Evolutionary conservation across 2,329 filamentous ascomycete species (phyloP).

Genomic region (Scleromitrula shiraiana): DNA sequence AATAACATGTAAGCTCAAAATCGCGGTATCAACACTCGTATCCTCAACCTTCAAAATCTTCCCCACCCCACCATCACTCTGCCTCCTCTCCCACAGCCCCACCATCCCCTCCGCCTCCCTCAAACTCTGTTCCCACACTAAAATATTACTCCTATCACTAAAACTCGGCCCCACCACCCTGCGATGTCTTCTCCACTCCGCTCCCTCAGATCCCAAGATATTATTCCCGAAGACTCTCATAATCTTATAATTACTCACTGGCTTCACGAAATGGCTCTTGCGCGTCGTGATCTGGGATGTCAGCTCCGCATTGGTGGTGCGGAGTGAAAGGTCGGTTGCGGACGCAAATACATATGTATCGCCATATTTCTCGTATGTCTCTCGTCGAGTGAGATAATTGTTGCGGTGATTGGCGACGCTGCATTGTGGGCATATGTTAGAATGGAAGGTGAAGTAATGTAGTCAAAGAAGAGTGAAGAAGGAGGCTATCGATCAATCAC

Average conservation of each 20-base stretch:
- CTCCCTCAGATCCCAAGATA: conserved; percentile 27
- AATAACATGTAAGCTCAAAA: conserved; percentile 45
- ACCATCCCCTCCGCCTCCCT: conserved; percentile 39
- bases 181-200: conserved; percentile 28
- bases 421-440: background rate
- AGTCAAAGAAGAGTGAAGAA: too few species aligned
- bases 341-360: conserved; percentile 26
- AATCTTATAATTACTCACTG: conserved; percentile 24
- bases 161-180: conserved; percentile 29
- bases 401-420: conserved; percentile 16
- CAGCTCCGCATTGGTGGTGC: conserved; percentile 24
- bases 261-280: conserved; percentile 27
- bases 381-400: conserved; percentile 12
- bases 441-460: background rate
- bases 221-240: conserved; percentile 28
- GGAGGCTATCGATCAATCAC: too few species aligned
- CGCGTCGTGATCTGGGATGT: conserved; percentile 22
- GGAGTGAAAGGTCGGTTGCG: conserved; percentile 17
- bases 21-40: conserved; percentile 39
- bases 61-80: conserved; percentile 3
- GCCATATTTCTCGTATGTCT: conserved; percentile 13
- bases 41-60: conserved; percentile 31
- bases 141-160: conserved; percentile 39
- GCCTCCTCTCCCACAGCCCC: conserved; percentile 31
- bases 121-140: conserved; percentile 37